These are phyloP conservation scores for Leavenworthia alabamica DNA, from an alignment of 345 rosid genomes.

Conservation along the genomic window DNA sequence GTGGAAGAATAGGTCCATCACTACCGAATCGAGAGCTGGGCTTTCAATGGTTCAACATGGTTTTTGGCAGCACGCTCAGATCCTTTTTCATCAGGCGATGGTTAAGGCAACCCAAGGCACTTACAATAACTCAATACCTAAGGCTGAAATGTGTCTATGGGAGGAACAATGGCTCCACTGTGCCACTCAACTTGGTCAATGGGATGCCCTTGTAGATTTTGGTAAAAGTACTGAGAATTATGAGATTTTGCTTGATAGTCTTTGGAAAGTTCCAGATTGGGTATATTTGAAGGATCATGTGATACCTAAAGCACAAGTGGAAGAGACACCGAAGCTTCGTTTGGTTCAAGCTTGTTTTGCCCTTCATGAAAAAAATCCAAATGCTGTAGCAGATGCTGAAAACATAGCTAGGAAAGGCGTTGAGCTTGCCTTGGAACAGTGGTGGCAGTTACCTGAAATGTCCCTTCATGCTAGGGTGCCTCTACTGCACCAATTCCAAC, in stretches of 20 bases:
- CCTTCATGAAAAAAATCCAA: constrained; percentile 75
- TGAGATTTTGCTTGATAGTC: constrained; percentile 84
- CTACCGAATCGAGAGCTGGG: constrained; percentile 93
- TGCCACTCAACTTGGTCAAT: constrained; percentile 87
- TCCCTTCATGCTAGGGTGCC: constrained; percentile 89
- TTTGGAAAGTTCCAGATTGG: constrained; percentile 98
- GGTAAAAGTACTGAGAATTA: constrained; percentile 86
- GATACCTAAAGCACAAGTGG: constrained; percentile 92
- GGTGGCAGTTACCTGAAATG: constrained; percentile 99
- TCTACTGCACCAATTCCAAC: constrained; percentile 92
- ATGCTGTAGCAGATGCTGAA: constrained; percentile 84
- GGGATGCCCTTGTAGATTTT: constrained; percentile 92
- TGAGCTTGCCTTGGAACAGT: constrained; percentile 87
- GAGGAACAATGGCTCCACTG: constrained; percentile 99
- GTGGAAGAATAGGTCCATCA: constrained; percentile 87
- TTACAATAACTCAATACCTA: constrained; percentile 84
- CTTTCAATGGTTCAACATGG: constrained; percentile 98
- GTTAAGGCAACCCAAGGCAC: constrained; percentile 98
- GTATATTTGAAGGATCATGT: constrained; percentile 82
- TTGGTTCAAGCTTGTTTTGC: constrained; percentile 82
- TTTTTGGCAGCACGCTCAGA: constrained; percentile 91
- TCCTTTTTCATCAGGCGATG: constrained; percentile 93
- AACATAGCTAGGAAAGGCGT: constrained; percentile 81
- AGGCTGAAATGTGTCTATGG: constrained; percentile 99
- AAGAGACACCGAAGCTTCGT: constrained; percentile 92